Base-by-base conservation (phyloP, 2,329 filamentous ascomycete genomes). In the Acarospora socialis region DNA sequence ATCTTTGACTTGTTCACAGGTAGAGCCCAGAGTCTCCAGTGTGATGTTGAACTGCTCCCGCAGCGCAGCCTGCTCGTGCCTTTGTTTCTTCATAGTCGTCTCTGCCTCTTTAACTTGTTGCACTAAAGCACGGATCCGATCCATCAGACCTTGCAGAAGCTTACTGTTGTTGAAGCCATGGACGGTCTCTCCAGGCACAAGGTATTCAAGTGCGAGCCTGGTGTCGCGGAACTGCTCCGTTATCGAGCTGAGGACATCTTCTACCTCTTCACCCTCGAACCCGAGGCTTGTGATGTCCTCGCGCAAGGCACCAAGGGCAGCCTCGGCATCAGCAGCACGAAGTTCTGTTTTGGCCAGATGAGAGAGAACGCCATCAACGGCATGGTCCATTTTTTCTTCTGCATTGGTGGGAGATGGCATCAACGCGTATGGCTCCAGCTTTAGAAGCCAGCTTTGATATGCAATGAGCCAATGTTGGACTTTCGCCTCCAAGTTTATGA, bases 161-260 rank as follows among this genome's bases (percentile, higher is more conserved):
- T 49, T 52, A 21, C 55, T 53, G 29, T 62, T 47, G 7, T 52
- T 41, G 12, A 61, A 48, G 8, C 53, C 50, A 27, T 53, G 44
- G 10, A 51, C 33, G 12, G 53, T 61, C 38, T 63, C 61, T 5
- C 60, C 60, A 5, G 61, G 60, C 6, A 61, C 37, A 3, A 52
- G 41, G 27, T 52, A 49, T 35, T 65, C 61, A 8, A 65, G 50
- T 13, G 57, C 51, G 12, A 63, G 43, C 17, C 60, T 55, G 19
- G 61, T 58, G 19, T 52, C 41, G 7, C 56, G 55, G 38, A 64
- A 61, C 12, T 49, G 49, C 5, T 43, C 40, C 14, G 51, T 50
- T 36, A 63, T 55, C 23, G 54, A 46, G 4, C 44, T 32, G 14
- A 62, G 39, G 13, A 57, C 47, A 10, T 55, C 52, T 7, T 43